Base-by-base conservation (phyloP, 1,139 yeast genomes). In the Nakaseomyces delphensis region DNA sequence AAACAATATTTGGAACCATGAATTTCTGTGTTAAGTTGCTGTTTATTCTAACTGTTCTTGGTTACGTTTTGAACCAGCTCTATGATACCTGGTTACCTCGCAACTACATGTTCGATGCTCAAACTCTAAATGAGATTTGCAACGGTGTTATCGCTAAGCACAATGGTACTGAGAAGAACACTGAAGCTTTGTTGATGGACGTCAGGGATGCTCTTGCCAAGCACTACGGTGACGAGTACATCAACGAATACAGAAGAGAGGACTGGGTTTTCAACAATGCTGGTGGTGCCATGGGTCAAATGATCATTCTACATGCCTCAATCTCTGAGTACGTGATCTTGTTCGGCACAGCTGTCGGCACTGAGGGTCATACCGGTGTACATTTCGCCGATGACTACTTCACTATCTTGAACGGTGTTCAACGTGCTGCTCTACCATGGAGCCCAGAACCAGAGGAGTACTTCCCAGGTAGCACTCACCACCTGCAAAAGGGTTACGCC, bases 231-330 rank as follows among this genome's bases (percentile, higher is more conserved):
- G 73, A 74, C 1, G 76, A 77, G 19, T 60, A 74, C 51, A 75
- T 87, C 63, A 84, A 83, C 60, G 78, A 76, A 48, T 70, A 82
- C 54, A 76, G 79, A 58, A 71, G 72, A 45, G 82, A 83, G 40
- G 91, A 87, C 54, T 91, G 97, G 97, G 80, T 91, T 42, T 89
- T 80, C 75, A 91, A 89, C 73, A 87, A 86, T 57, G 98, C 98
- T 7, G 98, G 98, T 44, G 95, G 96, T 52, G 97, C 98, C 44
- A 91, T 91, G 98, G 98, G 98, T 21, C 78, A 87, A 45, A 89
- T 91, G 97, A 75, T 85, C 55, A 85, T 93, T 48, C 70, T 91
- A 52, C 98, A 93, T 63, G 96, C 97, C 11, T 89, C 97, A n/a
- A 71, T 93, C 56, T 71, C 93, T 7, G 98, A 91, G 65, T 93